phyloP scores from a whole-genome alignment of 176 grass and related monocot species.

The Cymbopogon citratus region DNA sequence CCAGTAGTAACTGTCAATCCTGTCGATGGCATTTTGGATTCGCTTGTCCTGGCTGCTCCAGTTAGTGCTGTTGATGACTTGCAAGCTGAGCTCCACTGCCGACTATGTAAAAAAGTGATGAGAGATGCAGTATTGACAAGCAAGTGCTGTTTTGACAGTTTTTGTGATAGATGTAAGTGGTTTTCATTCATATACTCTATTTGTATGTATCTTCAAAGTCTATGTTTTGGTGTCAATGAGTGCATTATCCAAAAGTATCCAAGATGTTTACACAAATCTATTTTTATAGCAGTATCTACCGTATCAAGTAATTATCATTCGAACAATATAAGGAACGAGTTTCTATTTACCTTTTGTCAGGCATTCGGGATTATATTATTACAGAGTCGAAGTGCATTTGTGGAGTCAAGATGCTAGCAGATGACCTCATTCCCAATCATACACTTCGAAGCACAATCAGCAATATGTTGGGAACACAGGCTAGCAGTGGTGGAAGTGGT shows the following conservation, averaged over 20 bases:
- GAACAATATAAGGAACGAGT: not conserved
- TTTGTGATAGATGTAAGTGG: constrained; percentile 73
- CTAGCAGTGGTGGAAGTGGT: constrained; percentile 21
- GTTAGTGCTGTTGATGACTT: constrained; percentile 35
- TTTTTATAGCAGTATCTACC: not conserved
- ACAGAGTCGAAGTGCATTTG: constrained; percentile 46
- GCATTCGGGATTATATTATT: constrained; percentile 53
- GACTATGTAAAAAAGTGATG: constrained; percentile 53
- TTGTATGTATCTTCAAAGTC: constrained; percentile 6
- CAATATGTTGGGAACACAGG: constrained; percentile 38
- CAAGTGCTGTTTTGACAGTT: constrained; percentile 66
- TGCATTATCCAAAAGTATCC: constrained; percentile 7
- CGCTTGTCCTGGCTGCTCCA: constrained; percentile 34
- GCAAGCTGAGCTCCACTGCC: constrained; percentile 51
- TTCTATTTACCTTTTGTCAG: constrained; percentile 28
- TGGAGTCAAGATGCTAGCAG: constrained; percentile 55
- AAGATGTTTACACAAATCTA: not conserved
- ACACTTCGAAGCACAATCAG: constrained; percentile 47
- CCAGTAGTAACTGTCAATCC: constrained; percentile 30
- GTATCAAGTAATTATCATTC: not conserved
- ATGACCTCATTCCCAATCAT: constrained; percentile 56
- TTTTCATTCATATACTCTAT: constrained; percentile 9
- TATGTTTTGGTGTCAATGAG: not conserved
- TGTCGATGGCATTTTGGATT: constrained; percentile 32
- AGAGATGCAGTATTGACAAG: constrained; percentile 54